phyloP scores from a whole-genome alignment of 257 asterid genomes.

The Scutellaria baicalensis region DNA sequence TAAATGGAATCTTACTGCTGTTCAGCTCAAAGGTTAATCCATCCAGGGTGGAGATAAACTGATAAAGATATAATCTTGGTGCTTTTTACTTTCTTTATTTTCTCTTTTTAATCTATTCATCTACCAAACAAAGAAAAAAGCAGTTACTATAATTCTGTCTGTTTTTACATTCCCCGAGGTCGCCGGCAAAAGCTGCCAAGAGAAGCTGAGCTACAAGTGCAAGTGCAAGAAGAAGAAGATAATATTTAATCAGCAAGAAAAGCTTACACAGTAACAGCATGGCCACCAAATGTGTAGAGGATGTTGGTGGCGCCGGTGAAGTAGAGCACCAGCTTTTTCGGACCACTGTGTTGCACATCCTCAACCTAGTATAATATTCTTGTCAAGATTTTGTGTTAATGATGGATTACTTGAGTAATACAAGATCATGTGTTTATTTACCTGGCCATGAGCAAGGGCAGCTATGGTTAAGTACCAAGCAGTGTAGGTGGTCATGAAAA shows the following conservation, averaged over 20 bases:
- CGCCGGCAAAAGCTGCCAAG: constrained; percentile 76
- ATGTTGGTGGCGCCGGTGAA: constrained; percentile 94
- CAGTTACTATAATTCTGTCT: constrained; percentile 35
- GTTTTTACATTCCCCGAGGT: constrained; percentile 30
- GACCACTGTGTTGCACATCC: constrained; percentile 61
- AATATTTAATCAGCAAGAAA: background rate
- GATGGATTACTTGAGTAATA: too few species aligned
- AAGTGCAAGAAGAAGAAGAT: constrained; percentile 16
- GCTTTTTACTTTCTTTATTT: background rate
- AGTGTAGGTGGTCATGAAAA: constrained; percentile 81
- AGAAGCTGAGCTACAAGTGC: constrained; percentile 46
- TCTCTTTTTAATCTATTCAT: background rate
- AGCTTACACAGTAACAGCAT: constrained; percentile 84
- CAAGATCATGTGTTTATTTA: background rate
- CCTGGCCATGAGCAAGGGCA: constrained; percentile 74
- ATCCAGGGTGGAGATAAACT: background rate
- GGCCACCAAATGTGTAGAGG: constrained; percentile 87
- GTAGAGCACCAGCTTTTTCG: constrained; percentile 55
- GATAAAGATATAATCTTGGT: background rate
- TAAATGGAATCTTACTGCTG: background rate
- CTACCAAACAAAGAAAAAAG: constrained; percentile 20
- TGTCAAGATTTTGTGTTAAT: background rate
- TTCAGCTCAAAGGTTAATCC: background rate
- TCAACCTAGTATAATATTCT: constrained; percentile 28
- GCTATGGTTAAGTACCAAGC: constrained; percentile 90